phyloP scores from a whole-genome alignment of 371 early-diverging fungal species.

The Mortierella sp. region DNA sequence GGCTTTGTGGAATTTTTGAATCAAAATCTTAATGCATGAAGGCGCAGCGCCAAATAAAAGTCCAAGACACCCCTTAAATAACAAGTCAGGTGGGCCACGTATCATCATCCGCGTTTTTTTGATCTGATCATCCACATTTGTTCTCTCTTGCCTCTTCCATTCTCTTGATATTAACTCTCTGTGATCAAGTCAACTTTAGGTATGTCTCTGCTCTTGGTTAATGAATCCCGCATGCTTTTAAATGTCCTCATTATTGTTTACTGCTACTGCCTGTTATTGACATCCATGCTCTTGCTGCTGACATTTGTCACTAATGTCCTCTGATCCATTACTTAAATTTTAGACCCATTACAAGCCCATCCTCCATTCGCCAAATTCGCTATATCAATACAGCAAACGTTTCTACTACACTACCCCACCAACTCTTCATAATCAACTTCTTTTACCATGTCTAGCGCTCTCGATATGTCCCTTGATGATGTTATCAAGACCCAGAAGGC shows the following conservation, averaged over 20 bases:
- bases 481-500: constrained; percentile 66
- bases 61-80: background rate
- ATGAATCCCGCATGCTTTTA: no score
- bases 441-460: constrained; percentile 62
- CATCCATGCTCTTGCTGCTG: no score
- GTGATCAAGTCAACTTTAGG: no score
- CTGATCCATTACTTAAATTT: no score
- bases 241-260: no score
- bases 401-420: background rate
- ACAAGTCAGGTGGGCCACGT: background rate
- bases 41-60: no score
- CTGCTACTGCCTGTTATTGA: no score
- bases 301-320: no score
- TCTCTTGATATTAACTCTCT: background rate
- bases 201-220: no score
- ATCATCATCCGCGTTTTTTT: background rate
- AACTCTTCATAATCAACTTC: background rate
- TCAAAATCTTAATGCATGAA: constrained; percentile 67
- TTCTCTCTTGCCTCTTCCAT: background rate
- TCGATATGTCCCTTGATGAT: constrained; percentile 81
- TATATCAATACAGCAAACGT: no score
- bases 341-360: background rate
- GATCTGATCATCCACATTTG: background rate
- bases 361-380: background rate
- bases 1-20: constrained; percentile 93